Percentiles rank a stretch among this genome's conserved stretches.
Evolutionary conservation across 148 eudicot species (phyloP).

Genomic region (Camellia japonica): DNA sequence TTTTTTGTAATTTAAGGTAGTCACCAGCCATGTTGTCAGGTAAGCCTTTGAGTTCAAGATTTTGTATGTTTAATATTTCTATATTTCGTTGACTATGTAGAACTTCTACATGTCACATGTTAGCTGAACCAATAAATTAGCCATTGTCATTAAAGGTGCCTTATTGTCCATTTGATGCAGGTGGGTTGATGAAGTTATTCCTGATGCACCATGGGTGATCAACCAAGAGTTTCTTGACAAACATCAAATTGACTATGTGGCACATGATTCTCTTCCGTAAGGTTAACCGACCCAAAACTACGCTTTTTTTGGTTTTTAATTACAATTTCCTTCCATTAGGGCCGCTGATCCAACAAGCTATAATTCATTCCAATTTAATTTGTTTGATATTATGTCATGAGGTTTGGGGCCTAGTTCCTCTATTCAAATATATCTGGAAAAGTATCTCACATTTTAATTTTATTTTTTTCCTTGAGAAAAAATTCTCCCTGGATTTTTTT

Average conservation of each 20-base stretch:
- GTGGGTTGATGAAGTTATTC: conserved; percentile 86
- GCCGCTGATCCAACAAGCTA: neutral
- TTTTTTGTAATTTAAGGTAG: neutral
- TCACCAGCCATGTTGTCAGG: neutral
- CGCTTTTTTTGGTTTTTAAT: neutral
- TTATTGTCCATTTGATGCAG: conserved; percentile 30
- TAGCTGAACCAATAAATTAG: neutral
- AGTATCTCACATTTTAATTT: neutral
- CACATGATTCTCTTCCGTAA: conserved; percentile 81
- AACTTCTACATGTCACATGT: neutral
- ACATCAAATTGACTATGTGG: conserved; percentile 68
- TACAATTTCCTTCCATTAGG: neutral
- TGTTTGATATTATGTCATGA: neutral
- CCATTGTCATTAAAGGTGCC: neutral
- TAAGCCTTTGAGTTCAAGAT: neutral
- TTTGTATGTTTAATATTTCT: neutral
- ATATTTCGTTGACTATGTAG: neutral
- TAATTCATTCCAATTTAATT: neutral
- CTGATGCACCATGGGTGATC: conserved; percentile 80
- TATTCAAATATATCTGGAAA: neutral
- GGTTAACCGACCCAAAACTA: conserved; percentile 33
- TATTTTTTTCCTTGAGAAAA: neutral
- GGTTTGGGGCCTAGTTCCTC: neutral
- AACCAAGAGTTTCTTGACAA: conserved; percentile 61
- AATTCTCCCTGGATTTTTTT: neutral